A percentile compares a stretch with the other conserved stretches of the same genome.
phyloP scores from a whole-genome alignment of 805 yeast species.

The Suhomyces sp. region DNA sequence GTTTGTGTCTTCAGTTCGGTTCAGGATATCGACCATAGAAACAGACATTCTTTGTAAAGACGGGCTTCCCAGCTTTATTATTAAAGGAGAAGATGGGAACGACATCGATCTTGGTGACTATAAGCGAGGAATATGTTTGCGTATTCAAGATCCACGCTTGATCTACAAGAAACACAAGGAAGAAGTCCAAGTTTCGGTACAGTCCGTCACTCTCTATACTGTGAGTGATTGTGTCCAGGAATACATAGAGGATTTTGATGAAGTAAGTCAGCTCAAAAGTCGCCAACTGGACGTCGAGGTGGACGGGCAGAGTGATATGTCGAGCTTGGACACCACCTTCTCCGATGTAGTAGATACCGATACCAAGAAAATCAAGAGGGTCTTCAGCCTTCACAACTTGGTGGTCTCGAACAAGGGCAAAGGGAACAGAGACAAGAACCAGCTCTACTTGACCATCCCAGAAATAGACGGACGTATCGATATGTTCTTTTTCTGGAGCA shows the following conservation, averaged over 20 bases:
- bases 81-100: constrained; percentile 21
- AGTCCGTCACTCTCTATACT: constrained; percentile 30
- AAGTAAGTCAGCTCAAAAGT: constrained; percentile 18
- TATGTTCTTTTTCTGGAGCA: constrained; percentile 42
- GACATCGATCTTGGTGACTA: constrained; percentile 35
- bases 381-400: constrained; percentile 27
- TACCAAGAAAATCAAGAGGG: constrained; percentile 30
- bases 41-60: constrained; percentile 40
- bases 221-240: constrained; percentile 39
- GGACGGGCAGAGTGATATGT: constrained; percentile 24
- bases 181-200: constrained; percentile 17
- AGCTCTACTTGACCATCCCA: constrained; percentile 28
- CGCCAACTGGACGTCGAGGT: constrained; percentile 16
- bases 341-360: constrained; percentile 17
- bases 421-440: constrained; percentile 22
- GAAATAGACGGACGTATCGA: constrained; percentile 39
- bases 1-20: constrained; percentile 22
- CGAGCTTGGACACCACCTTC: constrained; percentile 25
- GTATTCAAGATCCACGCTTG: constrained; percentile 19
- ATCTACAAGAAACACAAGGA: constrained; percentile 22
- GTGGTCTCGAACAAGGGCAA: constrained; percentile 19
- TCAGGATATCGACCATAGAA: constrained; percentile 26
- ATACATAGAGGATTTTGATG: constrained; percentile 32
- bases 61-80: constrained; percentile 32
- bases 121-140: constrained; percentile 36